Base-by-base conservation (phyloP, 805 yeast genomes). In the Sporopachydermia quercuum region DNA sequence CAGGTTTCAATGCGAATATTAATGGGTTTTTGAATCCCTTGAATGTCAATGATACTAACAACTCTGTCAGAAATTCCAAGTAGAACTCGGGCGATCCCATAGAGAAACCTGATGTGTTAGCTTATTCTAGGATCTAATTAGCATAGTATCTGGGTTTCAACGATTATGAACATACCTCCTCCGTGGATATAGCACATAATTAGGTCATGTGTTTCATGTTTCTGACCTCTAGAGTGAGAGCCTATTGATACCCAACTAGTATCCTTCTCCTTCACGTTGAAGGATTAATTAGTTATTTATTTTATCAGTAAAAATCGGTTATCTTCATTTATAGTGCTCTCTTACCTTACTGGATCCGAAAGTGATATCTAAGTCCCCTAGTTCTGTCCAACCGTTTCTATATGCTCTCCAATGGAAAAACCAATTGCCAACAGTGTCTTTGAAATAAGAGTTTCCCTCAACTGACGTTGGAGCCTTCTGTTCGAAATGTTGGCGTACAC, bases 11-110 rank as follows among this genome's bases (percentile, higher is more conserved):
- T 4, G 68, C 55, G 34, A 64, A 64, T 3, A 66, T 54, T 3
- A 60, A 63, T 1, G 78, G 77, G 44, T 64, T 68, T 16, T 50
- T 42, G 45, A 71, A 71, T 1, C 77, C 77, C 45, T 68, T 71
- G 39, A 63, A 53, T 18, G 63, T 56, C 23, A 72, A 53, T 15
- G 65, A 52, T 2, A 63, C 58, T 17, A 64, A 57, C 36, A 68
- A 45, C 3, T 66, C 53, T 35, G 61, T 54, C 33, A 70, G 42
- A 46, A 58, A 71, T 48, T 71, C 77, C 8, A 60, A 41, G 43
- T 68, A 70, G 42, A 64, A 58, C 45, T 61, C 61, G 2, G 67
- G 63, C 1, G 62, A 54, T 15, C 45, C 45, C 2, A 53, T 49
- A n/a, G 59, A 47, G 33, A 61, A 40, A 1, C 60, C 56, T 18